Evolutionary conservation across 352 stramenopile species (phyloP), one percentile per base, ranked within the genome.

Genomic region (Plasmopara halstedii): DNA sequence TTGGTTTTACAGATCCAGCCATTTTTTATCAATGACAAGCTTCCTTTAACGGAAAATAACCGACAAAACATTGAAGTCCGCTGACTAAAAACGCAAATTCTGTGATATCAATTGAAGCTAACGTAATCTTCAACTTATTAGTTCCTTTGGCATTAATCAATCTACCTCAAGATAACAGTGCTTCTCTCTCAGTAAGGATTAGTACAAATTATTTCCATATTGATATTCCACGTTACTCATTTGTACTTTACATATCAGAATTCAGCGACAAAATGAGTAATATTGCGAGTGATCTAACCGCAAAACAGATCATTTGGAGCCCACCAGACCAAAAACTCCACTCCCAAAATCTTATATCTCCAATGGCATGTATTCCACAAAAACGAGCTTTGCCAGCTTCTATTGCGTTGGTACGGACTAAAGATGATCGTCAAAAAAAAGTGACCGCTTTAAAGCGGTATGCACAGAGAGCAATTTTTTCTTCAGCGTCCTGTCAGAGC

Each of bases 401-500:
- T 5, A 36, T 64, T 17, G 56, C 33, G 17, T 19, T 55, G 17
- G 56, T 49, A 46, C 51, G 58, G 50, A 20, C 46, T 13, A 43
- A 37, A 39, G 25, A n/a, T 10, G 42, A 60, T 31, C 17, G 11
- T 14, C 52, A 53, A 19, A 17, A 10, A 22, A 57, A 35, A 11
- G 42, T 43, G 6, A 70, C 57, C 0, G 67, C 67, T 39, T 39
- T 75, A 8, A 66, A 83, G 42, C 63, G 55, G 39, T 77, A 79
- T 48, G 42, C 64, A 10, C 53, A 63, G 7, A 58, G 25, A 4
- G 25, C 46, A 4, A 62, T 70, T 31, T 63, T 66, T 22, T 47
- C 76, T 20, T 79, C 72, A 6, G 56, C 60, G 3, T 71, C 71
- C 2, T 83, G 72, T 27, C 72, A 81, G 37, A 80, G 50, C 42